Base-by-base conservation (phyloP, 345 rosid species). In the Euphorbia pulcherrima region DNA sequence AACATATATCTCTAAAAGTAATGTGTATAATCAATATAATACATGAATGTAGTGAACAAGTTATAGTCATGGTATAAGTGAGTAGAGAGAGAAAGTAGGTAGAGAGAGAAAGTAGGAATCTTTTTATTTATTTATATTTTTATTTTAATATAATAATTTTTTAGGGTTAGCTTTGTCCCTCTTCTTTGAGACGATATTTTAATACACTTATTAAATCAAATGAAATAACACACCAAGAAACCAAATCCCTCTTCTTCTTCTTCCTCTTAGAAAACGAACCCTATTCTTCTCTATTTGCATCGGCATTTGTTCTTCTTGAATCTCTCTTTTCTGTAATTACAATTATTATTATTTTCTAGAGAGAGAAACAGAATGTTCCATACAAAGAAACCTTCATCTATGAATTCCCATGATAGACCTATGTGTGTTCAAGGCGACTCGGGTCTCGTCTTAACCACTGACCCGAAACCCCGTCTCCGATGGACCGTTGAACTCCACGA, bases 401-500 rank as follows among this genome's bases (percentile, higher is more conserved):
- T 92, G 96, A 92, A 88, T 89, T 85, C 94, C 81, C 83, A 91
- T 74, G 97, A 91, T 37, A 85, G 96, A 77, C 71, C 85, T 74
- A 89, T 91, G 96, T 94, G 96, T 68, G 95, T 92, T 79, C 98
- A 89, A 84, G 99, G 91, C 0, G 99, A 95, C 83, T 95, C 99
- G 58, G 99, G 99, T 62, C 94, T 95, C 20, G 99, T 95, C 73
- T 90, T 95, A 81, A 95, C 99, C 74, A 95, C 99, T 16, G 99
- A 95, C 82, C 99, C 99, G 64, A 95, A 95, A 83, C 99, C 99
- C 14, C 93, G 99, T 53, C 94, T 95, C 65, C 96, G 99, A 37
- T 95, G 99, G 99, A 95, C 99, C 11, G 97, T 87, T 16, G 99
- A 95, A 81, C 99, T 92, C 58, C 99, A 95, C 72, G 99, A 95